A percentile compares a stretch with the other conserved stretches of the same genome.
Conservation (phyloP, 768 basidiomycete genomes). For the Leccinum obscurum region DNA sequence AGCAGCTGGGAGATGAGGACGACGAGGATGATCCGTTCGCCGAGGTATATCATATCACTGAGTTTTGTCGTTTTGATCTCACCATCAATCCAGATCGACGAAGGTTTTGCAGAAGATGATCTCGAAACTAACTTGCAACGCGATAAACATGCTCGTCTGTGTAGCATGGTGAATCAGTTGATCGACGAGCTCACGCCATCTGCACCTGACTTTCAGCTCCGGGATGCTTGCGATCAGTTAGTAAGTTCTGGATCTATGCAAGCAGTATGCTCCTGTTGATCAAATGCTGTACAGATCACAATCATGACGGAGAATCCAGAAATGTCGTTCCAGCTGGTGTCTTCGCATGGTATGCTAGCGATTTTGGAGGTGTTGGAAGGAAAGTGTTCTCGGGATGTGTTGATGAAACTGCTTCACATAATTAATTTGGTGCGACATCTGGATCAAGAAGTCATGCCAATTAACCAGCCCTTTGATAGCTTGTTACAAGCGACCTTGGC, state of each 20-base stretch:
- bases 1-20: slow-evolving; percentile 74
- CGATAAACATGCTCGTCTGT: slow-evolving; percentile 90
- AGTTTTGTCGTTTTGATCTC: slow-evolving; percentile 6
- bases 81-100: slow-evolving; percentile 65
- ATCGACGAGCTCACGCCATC: slow-evolving; percentile 85
- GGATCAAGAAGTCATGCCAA: neutral
- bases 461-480: slow-evolving; percentile 33
- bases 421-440: slow-evolving; percentile 69
- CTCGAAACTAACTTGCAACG: slow-evolving; percentile 89
- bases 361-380: slow-evolving; percentile 92
- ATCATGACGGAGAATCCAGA: slow-evolving; percentile 81
- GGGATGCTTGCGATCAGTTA: slow-evolving; percentile 84
- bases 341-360: slow-evolving; percentile 92
- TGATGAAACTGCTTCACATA: slow-evolving; percentile 82
- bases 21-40: slow-evolving; percentile 98
- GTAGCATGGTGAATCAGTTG: slow-evolving; percentile 75
- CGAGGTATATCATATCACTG: slow-evolving; percentile 50
- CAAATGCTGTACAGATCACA: slow-evolving; percentile 49
- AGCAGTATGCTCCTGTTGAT: slow-evolving; percentile 1
- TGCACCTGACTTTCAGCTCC: slow-evolving; percentile 78
- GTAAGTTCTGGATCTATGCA: slow-evolving; percentile 43
- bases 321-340: slow-evolving; percentile 85
- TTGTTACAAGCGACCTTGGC: slow-evolving; percentile 72
- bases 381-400: slow-evolving; percentile 81
- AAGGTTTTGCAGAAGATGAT: slow-evolving; percentile 89